Base-by-base conservation (phyloP, 305 asterid species). In the Withania somnifera region DNA sequence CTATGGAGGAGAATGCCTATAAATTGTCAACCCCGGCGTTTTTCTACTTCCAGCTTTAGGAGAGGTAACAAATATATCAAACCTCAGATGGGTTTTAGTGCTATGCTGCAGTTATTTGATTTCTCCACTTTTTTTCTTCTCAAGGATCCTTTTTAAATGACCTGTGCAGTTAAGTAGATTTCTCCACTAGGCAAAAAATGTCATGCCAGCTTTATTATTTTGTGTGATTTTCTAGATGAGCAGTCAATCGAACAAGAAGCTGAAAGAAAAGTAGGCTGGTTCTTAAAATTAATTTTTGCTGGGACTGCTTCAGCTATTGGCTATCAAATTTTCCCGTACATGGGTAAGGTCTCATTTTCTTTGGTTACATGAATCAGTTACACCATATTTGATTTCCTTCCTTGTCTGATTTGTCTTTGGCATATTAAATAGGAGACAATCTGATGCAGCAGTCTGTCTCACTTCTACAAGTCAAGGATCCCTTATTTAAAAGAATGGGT, bases 401-500 rank as follows among this genome's bases (percentile, higher is more conserved):
- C 71, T 84, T 81, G 13, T 52, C 34, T 51, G 17, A 69, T 53
- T 40, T 40, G 17, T 58, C 54, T 14, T 17, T 34, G 68, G 53
- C 54, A 17, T 69, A 40, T 47, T 42, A 60, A 87, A 81, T 75
- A 94, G 99, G 97, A 36, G 97, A 94, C 61, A 91, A 91, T 89
- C 77, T 95, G 83, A 88, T 94, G 90, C 92, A 88, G 88, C 98
- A 95, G 83, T 94, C 98, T 56, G 91, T 94, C 51, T 86, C 92
- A 77, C 98, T 95, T 80, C 86, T 95, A 87, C 95, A 87, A 19
- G 97, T 91, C 85, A 95, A 94, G 89, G 97, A 95, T 87, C 99
- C 97, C 73, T 85, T 95, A 84, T 93, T 94, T 82, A 94, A 95
- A 84, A 90, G 97, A 89, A 95, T 94, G 91, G 99, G 99, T 86